Evolutionary conservation across 1,284 basidiomycete species (phyloP), one percentile per base, ranked within the genome.

Genomic region (Stereum hirsutum): DNA sequence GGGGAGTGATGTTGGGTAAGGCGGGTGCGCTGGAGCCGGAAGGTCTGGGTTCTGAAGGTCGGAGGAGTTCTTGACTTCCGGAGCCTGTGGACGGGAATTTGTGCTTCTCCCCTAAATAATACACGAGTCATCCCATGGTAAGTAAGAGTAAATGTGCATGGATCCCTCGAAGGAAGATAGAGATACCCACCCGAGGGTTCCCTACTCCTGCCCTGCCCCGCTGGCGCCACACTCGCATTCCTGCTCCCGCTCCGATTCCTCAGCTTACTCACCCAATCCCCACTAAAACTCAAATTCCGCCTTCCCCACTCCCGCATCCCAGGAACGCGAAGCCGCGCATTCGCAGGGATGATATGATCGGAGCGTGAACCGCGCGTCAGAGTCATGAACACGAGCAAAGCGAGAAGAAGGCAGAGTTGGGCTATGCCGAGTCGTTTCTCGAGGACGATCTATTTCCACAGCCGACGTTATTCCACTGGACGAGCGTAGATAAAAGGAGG

Each of bases 351-450:
- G 52, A 59, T 46, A 17, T 54, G 53, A 48, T 75, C 74, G 17
- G 68, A 69, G 41, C 76, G 63, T 0, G 84, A 85, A 1, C 89
- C 88, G 6, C 90, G 76, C 2, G 91, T 94, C 41, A 93, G 67
- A 6, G 78, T 78, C 61, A 93, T 81, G 59, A 93, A 91, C 8
- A 92, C 68, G 21, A 93, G 71, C 2, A 94, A 80, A 0, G 78
- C 73, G 2, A 92, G 68, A 2, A 93, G 68, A 6, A 91, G 71
- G 54, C 84, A 77, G 0, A 94, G 69, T 54, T 94, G 90, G 0
- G 83, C 85, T 28, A 93, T 78, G 2, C 89, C 80, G 1, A 93
- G 72, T 2, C 88, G 76, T 55, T 91, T 90, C 61, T 94, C 90
- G 30, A 91, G 68, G 1, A 81, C 65, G 31, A 94, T 78, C 84